A percentile compares a stretch with the other conserved stretches of the same genome.
These are phyloP conservation scores for Moricandia arvensis DNA, from an alignment of 345 rosid genomes.

Conservation along the genomic window DNA sequence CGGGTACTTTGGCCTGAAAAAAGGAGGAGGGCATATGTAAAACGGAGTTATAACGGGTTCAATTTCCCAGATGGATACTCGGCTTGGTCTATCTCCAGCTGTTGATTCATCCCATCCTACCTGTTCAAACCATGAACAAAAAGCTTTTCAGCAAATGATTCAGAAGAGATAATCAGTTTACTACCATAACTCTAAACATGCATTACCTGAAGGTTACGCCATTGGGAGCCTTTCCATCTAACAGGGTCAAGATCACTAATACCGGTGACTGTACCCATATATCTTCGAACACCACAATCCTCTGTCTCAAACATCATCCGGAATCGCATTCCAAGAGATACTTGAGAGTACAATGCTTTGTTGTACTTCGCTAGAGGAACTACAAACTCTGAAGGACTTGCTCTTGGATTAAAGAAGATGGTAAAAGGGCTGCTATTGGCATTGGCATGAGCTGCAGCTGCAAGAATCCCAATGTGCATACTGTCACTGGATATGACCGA, in stretches of 20 bases:
- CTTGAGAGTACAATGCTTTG: conserved; percentile 74
- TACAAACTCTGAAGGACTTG: conserved; percentile 93
- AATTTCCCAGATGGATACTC: conserved; percentile 90
- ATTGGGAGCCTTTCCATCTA: conserved; percentile 93
- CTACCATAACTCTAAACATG: neutral
- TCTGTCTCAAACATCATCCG: conserved; percentile 99
- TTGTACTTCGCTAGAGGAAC: conserved; percentile 90
- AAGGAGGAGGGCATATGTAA: conserved; percentile 95
- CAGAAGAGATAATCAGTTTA: neutral
- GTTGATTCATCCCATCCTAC: conserved; percentile 99
- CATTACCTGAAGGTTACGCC: conserved; percentile 90
- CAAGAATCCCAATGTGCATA: conserved; percentile 95
- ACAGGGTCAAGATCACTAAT: conserved; percentile 83
- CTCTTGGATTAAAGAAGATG: conserved; percentile 88
- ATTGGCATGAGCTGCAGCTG: conserved; percentile 98
- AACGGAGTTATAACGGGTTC: conserved; percentile 94
- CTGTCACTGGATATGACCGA: conserved; percentile 94
- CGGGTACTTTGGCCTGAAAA: conserved; percentile 85
- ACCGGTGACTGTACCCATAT: conserved; percentile 93
- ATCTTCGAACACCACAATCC: conserved; percentile 82
- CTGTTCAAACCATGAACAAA: conserved; percentile 41
- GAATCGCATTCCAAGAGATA: conserved; percentile 90
- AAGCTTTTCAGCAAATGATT: conserved; percentile 14
- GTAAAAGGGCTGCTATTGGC: conserved; percentile 92
- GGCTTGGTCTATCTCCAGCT: conserved; percentile 79